Evolutionary conservation across 2,329 filamentous ascomycete species (phyloP), one percentile per base, ranked within the genome.

Genomic region (Chaetomiaceae sp.): DNA sequence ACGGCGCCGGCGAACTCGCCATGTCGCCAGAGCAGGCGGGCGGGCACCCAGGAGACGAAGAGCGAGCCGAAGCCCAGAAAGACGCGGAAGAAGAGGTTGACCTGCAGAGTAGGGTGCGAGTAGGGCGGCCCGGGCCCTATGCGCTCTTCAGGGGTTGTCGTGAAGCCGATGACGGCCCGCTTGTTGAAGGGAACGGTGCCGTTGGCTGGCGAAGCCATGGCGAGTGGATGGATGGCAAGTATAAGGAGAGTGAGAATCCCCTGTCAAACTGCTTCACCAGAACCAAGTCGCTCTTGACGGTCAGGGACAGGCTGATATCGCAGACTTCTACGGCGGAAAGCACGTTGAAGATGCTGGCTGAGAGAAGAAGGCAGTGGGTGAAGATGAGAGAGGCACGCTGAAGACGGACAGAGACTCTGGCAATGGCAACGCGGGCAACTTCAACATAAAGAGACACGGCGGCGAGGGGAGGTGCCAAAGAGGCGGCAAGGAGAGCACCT

Each of bases 1-100:
- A 76, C 62, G 48, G 68, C 65, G 30, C 74, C 76, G 2, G 74
- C 70, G 47, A 79, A 69, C 58, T 81, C 77, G 18, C 75, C 71
- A 46, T 76, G 74, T 34, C 68, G 66, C 58, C 66, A 66, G 29
- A 81, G 69, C 0, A 77, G 64, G 3, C 66, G 65, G 3, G 79
- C 63, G 1, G 77, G 78, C 1, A 79, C 72, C 56, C 72, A 65
- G 45, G 70, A 75, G 38, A 71, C 56, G 10, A 72, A 18, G 24
- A 71, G 70, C 41, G 70, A 69, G 11, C 73, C 1, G 35, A 72
- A 51, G 15, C 69, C 69, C 15, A 80, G 59, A 27, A 71, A 45
- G 15, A 79, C 65, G n/a, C 77, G 68, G 43, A 65, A 65, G 43
- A 74, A 54, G 34, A 76, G 62, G 62, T 80, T 79, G 51, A 66